Percentiles rank a stretch among this genome's conserved stretches.
These are phyloP conservation scores for Solioccasus polychromus DNA, from an alignment of 768 basidiomycete genomes.

Conservation along the genomic window DNA sequence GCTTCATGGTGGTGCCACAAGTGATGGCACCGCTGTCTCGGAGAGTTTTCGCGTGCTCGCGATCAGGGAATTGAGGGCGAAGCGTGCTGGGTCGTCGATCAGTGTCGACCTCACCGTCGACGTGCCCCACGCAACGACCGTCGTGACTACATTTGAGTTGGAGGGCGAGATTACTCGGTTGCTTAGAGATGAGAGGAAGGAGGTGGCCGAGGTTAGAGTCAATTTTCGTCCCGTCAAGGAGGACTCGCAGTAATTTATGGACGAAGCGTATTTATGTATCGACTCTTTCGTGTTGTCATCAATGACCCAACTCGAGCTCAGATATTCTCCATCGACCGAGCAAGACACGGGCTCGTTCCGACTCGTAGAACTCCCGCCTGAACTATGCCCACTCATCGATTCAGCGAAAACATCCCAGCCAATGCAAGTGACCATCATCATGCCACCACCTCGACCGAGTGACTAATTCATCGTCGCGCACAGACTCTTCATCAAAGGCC, in stretches of 20 bases:
- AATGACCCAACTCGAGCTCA: slow-evolving; percentile 38
- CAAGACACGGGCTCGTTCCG: slow-evolving; percentile 56
- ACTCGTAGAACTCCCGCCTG: slow-evolving; percentile 70
- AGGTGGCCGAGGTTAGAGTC: slow-evolving; percentile 71
- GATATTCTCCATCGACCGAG: slow-evolving; percentile 49
- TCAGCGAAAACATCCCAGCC: slow-evolving; percentile 37
- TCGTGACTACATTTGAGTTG: slow-evolving; percentile 54
- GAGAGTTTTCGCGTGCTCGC: slow-evolving; percentile 36
- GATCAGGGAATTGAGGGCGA: slow-evolving; percentile 61
- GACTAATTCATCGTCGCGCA: background rate
- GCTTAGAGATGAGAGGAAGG: slow-evolving; percentile 56
- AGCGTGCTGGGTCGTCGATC: slow-evolving; percentile 75
- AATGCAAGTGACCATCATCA: slow-evolving; percentile 10
- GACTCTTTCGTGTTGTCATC: too few species aligned
- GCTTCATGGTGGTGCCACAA: slow-evolving; percentile 30
- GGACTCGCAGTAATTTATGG: slow-evolving; percentile 3
- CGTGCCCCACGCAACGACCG: slow-evolving; percentile 58
- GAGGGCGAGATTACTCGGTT: slow-evolving; percentile 58
- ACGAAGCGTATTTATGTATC: too few species aligned
- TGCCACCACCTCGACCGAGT: background rate
- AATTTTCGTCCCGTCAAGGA: slow-evolving; percentile 50
- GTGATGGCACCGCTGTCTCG: slow-evolving; percentile 9
- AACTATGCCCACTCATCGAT: slow-evolving; percentile 63
- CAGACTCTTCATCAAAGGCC: slow-evolving; percentile 80
- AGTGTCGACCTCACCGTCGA: slow-evolving; percentile 80